Evolutionary conservation across 2,329 filamentous ascomycete genomes (phyloP), one percentile per base, ranked within the genome.

Genomic region (Beauveria sp.): DNA sequence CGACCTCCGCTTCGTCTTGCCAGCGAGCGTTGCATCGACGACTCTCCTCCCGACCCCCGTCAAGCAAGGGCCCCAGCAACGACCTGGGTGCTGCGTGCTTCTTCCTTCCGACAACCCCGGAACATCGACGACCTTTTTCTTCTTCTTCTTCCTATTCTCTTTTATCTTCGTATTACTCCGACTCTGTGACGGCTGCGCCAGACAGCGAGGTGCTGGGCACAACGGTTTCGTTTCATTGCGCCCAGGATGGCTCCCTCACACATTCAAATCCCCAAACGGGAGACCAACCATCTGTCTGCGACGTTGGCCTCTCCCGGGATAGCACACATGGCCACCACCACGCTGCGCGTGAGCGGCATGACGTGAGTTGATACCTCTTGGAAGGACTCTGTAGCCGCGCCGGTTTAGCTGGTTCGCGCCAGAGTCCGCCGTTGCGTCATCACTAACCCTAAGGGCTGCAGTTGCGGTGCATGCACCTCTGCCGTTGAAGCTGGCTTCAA

Each of bases 401-500:
- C 34, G 51, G 3, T 3, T 8, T 18, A 6, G 34, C 43, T 28
- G 14, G 46, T 16, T 46, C 8, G 28, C 55, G 55, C 20, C 45
- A 38, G 34, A 58, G 28, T 30, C 34, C 14, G 3, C 26, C 10
- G 26, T 38, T 56, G 20, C 14, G 10, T n/a, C 14, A 28, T 78
- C 65, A 78, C 68, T 43, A 34, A 56, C 26, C 26, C 47, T 34
- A 43, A 82, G 79, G 28, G 24, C 82, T 79, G 83, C 81, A 86
- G 83, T 66, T 99, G 95, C 77, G 93, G 93, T 71, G 89, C 93
- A 67, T 99, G 95, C 73, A 97, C 93, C 30, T 96, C 93, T 50
- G 88, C 95, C n/a, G 88, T 99, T 67, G 93, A 98, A 80, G 85
- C 88, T 63, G 95, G 90, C 66, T 96, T 99, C 77, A 89, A 91